Conservation (phyloP, 768 basidiomycete species). For the Rhizopogon vulgaris region DNA sequence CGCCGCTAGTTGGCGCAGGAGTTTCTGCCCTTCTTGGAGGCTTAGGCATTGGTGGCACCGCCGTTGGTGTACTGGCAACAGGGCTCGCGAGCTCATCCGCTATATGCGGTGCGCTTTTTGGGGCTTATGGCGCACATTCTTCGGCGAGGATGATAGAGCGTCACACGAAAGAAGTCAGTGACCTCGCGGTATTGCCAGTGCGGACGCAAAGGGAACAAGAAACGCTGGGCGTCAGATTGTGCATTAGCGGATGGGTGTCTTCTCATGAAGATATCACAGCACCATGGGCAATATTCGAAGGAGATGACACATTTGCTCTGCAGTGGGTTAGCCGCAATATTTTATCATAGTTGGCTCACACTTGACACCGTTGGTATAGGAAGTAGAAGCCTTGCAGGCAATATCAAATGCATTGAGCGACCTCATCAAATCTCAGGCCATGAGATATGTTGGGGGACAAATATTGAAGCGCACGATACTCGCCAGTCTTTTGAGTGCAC, state of each 20-base stretch:
- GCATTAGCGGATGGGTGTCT: slow-evolving; percentile 51
- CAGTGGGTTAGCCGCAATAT: slow-evolving; percentile 41
- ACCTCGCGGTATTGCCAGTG: slow-evolving; percentile 47
- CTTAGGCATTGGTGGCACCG: slow-evolving; percentile 49
- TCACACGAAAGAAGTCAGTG: slow-evolving; percentile 47
- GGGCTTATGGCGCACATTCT: slow-evolving; percentile 46
- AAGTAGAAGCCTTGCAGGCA: slow-evolving; percentile 46
- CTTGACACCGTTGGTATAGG: slow-evolving; percentile 27
- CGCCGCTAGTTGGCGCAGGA: slow-evolving; percentile 52
- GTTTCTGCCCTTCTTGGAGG: slow-evolving; percentile 42
- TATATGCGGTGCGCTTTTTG: slow-evolving; percentile 54
- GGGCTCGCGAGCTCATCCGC: slow-evolving; percentile 50
- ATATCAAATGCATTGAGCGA: slow-evolving; percentile 41
- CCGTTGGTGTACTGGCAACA: slow-evolving; percentile 43
- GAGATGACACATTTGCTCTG: slow-evolving; percentile 49
- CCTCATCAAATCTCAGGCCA: slow-evolving; percentile 41
- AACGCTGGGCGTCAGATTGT: slow-evolving; percentile 45
- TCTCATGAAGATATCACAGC: slow-evolving; percentile 38
- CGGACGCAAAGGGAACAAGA: slow-evolving; percentile 29
- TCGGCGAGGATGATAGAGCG: slow-evolving; percentile 43
- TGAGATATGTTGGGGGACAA: slow-evolving; percentile 43
- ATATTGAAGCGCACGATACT: slow-evolving; percentile 47
- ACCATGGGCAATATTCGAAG: slow-evolving; percentile 46
- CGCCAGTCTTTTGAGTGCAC: slow-evolving; percentile 39
- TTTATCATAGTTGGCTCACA: not conserved